These are phyloP conservation scores for Dalechampia spathulata DNA, from an alignment of 441 rosid genomes.

Conservation along the genomic window DNA sequence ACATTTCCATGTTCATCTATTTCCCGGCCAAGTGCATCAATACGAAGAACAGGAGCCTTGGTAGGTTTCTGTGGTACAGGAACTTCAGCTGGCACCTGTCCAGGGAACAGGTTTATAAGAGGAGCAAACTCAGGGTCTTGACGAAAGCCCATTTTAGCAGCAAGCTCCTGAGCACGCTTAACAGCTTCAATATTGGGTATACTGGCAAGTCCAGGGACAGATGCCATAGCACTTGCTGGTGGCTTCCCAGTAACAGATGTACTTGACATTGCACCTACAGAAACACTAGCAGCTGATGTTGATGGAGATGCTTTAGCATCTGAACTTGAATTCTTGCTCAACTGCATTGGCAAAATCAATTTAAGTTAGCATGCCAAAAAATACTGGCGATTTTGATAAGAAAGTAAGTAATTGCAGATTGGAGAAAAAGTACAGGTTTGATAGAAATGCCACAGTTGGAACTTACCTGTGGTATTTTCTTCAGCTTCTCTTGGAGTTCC, in stretches of 20 bases:
- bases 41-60: conserved; percentile 83
- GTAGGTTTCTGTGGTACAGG: conserved; percentile 66
- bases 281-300: conserved; percentile 16
- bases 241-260: conserved; percentile 29
- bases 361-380: neutral
- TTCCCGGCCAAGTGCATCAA: conserved; percentile 92
- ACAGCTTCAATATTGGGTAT: conserved; percentile 71
- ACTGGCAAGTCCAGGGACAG: conserved; percentile 38
- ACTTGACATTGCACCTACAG: conserved; percentile 24
- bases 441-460: neutral
- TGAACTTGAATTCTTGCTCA: conserved; percentile 39
- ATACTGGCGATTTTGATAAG: neutral
- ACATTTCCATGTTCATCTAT: conserved; percentile 93
- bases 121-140: conserved; percentile 75
- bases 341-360: conserved; percentile 32
- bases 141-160: conserved; percentile 74
- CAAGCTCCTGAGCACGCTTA: conserved; percentile 83
- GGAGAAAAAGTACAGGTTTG: neutral
- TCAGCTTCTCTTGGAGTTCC: conserved; percentile 58
- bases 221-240: conserved; percentile 24
- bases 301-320: conserved; percentile 30
- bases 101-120: conserved; percentile 61
- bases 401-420: neutral
- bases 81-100: conserved; percentile 42
- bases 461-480: conserved; percentile 61